Conservation (phyloP, 371 early-diverging fungal genomes). For the Mortierella sp. region DNA sequence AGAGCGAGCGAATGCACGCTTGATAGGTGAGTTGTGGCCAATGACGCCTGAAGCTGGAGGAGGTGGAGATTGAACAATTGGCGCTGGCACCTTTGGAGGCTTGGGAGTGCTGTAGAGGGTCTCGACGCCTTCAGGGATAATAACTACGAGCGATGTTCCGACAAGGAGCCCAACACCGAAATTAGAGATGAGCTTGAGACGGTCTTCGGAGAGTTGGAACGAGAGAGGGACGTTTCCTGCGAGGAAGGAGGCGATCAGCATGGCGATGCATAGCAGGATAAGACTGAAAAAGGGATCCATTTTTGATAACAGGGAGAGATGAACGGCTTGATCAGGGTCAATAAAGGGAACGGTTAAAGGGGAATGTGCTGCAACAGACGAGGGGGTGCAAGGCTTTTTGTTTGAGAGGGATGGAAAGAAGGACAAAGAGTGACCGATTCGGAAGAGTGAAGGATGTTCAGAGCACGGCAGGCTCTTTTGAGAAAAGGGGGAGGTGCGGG, state of each 20-base stretch:
- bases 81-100: conserved; percentile 1
- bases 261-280: conserved; percentile 80
- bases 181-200: conserved; percentile 82
- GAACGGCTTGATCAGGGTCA: conserved; percentile 5
- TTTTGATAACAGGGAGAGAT: not conserved
- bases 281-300: conserved; percentile 80
- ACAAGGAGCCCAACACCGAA: conserved; percentile 93
- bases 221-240: conserved; percentile 90
- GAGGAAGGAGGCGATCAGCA: conserved; percentile 89
- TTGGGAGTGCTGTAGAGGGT: conserved; percentile 73
- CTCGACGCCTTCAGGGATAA: conserved; percentile 95
- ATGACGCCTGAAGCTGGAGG: not conserved
- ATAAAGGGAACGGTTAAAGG: conserved; percentile 2
- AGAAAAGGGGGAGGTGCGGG: not conserved
- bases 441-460: not conserved
- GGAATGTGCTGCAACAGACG: not conserved
- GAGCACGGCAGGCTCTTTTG: not conserved
- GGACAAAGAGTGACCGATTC: not conserved
- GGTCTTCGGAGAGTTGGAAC: conserved; percentile 80
- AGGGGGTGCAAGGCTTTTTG: not conserved
- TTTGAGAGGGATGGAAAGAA: no score
- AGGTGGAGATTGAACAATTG: not conserved
- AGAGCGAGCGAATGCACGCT: conserved; percentile 23
- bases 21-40: conserved; percentile 32
- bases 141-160: conserved; percentile 91